phyloP scores from a whole-genome alignment of 306 rosid genomes.

The Neltuma alba region DNA sequence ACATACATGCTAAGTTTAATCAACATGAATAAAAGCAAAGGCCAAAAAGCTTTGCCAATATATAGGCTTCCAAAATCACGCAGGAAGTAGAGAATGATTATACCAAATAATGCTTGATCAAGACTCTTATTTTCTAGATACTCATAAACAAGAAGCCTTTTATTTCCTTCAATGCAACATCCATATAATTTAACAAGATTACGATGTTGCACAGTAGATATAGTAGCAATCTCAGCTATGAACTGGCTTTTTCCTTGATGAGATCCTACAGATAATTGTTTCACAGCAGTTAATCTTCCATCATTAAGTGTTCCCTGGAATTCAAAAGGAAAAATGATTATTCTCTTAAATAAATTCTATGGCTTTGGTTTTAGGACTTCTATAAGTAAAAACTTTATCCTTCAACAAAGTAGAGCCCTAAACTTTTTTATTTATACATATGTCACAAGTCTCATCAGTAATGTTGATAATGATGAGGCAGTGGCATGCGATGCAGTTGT shows the following conservation, averaged over 20 bases:
- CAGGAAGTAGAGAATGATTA: not conserved
- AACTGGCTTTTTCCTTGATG: slow-evolving; percentile 87
- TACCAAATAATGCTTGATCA: slow-evolving; percentile 89
- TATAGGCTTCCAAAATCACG: not conserved
- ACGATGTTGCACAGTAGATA: slow-evolving; percentile 84
- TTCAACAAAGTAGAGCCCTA: not conserved
- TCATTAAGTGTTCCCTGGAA: slow-evolving; percentile 72
- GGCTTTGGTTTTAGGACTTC: not conserved
- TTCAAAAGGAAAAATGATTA: not conserved
- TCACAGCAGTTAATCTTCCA: slow-evolving; percentile 76
- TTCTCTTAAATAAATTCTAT: not conserved
- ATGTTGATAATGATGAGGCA: not conserved
- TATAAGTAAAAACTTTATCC: not conserved
- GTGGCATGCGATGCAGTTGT: too few species aligned
- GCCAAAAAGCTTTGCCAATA: not conserved
- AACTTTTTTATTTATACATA: not conserved
- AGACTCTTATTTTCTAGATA: slow-evolving; percentile 83
- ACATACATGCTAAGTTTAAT: not conserved
- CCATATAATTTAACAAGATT: slow-evolving; percentile 80
- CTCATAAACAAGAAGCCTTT: slow-evolving; percentile 79
- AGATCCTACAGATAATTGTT: slow-evolving; percentile 70
- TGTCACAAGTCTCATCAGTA: not conserved
- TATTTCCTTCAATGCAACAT: slow-evolving; percentile 72
- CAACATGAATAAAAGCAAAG: not conserved
- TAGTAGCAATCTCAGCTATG: slow-evolving; percentile 79